These are phyloP conservation scores for Arachis hypogaea DNA, from an alignment of 306 rosid genomes.

Conservation along the genomic window DNA sequence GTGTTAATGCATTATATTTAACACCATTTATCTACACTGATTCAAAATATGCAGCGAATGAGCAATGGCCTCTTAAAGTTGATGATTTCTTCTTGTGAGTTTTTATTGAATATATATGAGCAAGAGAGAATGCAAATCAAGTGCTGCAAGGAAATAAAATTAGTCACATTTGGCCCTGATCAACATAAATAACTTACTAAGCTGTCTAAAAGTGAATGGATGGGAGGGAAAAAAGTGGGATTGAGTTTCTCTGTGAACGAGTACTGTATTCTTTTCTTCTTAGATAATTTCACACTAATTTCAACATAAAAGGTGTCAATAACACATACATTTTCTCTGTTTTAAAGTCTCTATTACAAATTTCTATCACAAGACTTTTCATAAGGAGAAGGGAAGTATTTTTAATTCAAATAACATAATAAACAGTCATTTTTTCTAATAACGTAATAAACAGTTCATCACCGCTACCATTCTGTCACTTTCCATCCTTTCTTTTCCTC, in stretches of 20 bases:
- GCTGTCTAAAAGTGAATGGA: too few relatives aligned
- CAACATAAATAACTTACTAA: too few relatives aligned
- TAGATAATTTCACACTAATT: too few relatives aligned
- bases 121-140: too few relatives aligned
- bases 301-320: too few relatives aligned
- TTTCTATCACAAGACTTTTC: neutral
- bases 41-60: slow-evolving; percentile 71
- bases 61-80: slow-evolving; percentile 76
- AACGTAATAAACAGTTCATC: neutral
- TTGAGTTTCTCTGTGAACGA: too few relatives aligned
- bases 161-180: too few relatives aligned
- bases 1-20: slow-evolving; percentile 87
- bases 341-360: too few relatives aligned
- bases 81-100: slow-evolving; percentile 94
- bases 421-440: slow-evolving; percentile 6
- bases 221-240: too few relatives aligned
- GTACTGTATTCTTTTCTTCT: too few relatives aligned
- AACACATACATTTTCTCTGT: too few relatives aligned
- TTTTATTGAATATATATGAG: slow-evolving; percentile 17
- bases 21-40: slow-evolving; percentile 90
- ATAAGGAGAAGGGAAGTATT: neutral
- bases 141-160: too few relatives aligned
- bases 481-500: slow-evolving; percentile 15
- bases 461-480: slow-evolving; percentile 5
- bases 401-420: slow-evolving; percentile 8